Base-by-base conservation (phyloP, 2,329 filamentous ascomycete genomes). In the Chalaropsis thielavioides region DNA sequence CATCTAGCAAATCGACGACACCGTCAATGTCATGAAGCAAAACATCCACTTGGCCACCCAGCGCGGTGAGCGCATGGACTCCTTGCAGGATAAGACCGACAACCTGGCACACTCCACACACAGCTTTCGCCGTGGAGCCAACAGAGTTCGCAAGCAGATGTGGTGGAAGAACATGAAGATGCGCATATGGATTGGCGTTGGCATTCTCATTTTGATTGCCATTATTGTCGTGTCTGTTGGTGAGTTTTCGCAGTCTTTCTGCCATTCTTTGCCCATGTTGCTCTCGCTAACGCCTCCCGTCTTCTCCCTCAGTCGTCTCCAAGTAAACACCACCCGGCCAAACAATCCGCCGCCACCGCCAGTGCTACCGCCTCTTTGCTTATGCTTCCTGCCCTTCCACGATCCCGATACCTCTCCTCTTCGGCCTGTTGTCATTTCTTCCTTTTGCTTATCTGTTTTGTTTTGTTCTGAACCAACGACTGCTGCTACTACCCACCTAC, bases 101-200 rank as follows among this genome's bases (percentile, higher is more conserved):
- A 95, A 95, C 78, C 83, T 99, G 70, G 92, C 92, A 67, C 85
- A 87, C 69, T 96, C 92, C 43, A 92, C 94, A 67, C 91, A 96
- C 76, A 91, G 90, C 68, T 99, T 99, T 84, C 90, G 92, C 72
- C 87, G 92, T 70, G 92, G 94, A 69, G 94, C 95, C 77, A 99
- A 97, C 81, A 83, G 90, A 72, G 92, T 99, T 71, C 86, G 94
- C 76, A 92, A 92, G 81, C 87, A 95, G 77, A 97, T 97, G 92
- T 97, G 92, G 92, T 97, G 92, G 92, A 97, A 97, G 83, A 92
- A 97, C 74, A 95, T 96, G 90, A 97, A 97, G 85, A 99, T 99
- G 94, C 87, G 94, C 76, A 94, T 96, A 81, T 97, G 92, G 79
- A 81, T 99, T 71, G 88, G 95, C 74, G 81, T 86, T 67, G 94